Percentiles rank a stretch among this genome's conserved stretches.
Conservation (phyloP, 2,329 filamentous ascomycete genomes). For the Colletotrichum tofieldiae region DNA sequence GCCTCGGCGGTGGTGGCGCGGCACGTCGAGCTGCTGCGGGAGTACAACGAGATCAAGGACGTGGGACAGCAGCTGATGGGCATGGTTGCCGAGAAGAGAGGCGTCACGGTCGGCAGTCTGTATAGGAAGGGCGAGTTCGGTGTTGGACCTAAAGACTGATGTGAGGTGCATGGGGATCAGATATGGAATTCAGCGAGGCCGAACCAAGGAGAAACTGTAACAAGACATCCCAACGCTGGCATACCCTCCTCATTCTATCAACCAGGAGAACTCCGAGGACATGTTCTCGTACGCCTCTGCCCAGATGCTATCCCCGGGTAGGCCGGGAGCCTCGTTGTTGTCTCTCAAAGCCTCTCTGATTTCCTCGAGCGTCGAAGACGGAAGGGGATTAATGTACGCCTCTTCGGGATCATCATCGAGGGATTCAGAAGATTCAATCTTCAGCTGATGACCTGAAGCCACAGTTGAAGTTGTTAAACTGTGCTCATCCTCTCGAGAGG, state of each 20-base stretch:
- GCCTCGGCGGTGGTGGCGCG: slow-evolving; percentile 27
- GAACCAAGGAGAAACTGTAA: not conserved
- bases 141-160: slow-evolving; percentile 48
- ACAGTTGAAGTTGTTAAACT: no score
- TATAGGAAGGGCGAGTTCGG: slow-evolving; percentile 52
- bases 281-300: not conserved
- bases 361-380: not conserved
- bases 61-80: slow-evolving; percentile 57
- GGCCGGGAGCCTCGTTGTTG: no score
- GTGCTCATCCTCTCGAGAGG: not conserved
- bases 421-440: not conserved
- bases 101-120: slow-evolving; percentile 50
- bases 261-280: not conserved
- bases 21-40: slow-evolving; percentile 46
- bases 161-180: no score
- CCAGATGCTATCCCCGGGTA: not conserved
- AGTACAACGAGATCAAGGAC: slow-evolving; percentile 58
- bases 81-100: slow-evolving; percentile 54
- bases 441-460: no score
- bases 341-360: not conserved
- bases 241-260: not conserved
- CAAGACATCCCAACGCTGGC: no score
- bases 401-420: not conserved
- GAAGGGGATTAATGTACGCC: not conserved
- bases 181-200: not conserved